A percentile compares a stretch with the other conserved stretches of the same genome.
These are phyloP conservation scores for Fusarium musae DNA, from an alignment of 2,329 filamentous ascomycete genomes.

Conservation along the genomic window DNA sequence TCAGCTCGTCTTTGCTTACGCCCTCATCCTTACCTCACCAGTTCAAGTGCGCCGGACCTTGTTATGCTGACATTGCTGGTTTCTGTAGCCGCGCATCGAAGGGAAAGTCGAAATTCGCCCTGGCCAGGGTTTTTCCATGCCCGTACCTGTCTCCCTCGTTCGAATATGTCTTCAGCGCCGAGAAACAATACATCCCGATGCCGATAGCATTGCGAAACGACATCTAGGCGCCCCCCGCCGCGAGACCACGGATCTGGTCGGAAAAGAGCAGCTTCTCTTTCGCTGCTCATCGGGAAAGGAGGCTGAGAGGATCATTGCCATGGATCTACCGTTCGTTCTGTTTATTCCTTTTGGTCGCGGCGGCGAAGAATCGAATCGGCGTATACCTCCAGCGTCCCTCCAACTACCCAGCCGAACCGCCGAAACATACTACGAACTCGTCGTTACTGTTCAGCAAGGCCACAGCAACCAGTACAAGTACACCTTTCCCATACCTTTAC, in stretches of 20 bases:
- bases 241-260: conserved; percentile 91
- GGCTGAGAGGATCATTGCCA: conserved; percentile 87
- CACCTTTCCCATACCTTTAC: conserved; percentile 88
- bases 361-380: conserved; percentile 87
- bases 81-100: conserved; percentile 86
- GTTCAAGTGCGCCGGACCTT: conserved; percentile 17
- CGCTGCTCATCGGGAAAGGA: conserved; percentile 86
- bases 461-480: conserved; percentile 89
- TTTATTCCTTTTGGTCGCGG: conserved; percentile 96
- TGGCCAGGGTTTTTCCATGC: conserved; percentile 83
- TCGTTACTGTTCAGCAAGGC: conserved; percentile 94
- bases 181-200: conserved; percentile 96
- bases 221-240: conserved; percentile 90
- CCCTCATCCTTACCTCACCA: conserved; percentile 2
- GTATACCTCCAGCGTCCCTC: conserved; percentile 91
- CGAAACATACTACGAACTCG: conserved; percentile 96
- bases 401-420: conserved; percentile 92
- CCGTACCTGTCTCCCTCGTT: conserved; percentile 90
- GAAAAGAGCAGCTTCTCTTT: conserved; percentile 94
- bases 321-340: conserved; percentile 97
- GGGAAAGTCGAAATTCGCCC: conserved; percentile 97
- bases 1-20: conserved; percentile 25
- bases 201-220: conserved; percentile 92
- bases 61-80: conserved; percentile 31
- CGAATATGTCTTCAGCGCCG: conserved; percentile 92